phyloP scores from a whole-genome alignment of 768 basidiomycete species.

The Tricholoma bakamatsutake region DNA sequence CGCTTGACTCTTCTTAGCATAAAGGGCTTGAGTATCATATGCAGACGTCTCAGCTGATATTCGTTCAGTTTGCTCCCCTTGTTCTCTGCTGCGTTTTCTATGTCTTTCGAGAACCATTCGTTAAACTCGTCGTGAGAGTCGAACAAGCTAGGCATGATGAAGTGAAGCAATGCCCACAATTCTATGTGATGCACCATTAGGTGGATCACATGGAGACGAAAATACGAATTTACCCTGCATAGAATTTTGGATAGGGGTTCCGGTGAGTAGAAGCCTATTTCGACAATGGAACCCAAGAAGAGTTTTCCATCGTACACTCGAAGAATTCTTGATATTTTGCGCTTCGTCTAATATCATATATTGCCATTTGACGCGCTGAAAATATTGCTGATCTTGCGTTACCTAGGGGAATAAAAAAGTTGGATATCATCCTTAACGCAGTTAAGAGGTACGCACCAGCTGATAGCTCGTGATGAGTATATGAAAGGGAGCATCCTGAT shows the following conservation, averaged over 20 bases:
- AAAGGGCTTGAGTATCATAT: conserved; percentile 99
- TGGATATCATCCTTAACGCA: background rate
- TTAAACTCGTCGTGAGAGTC: conserved; percentile 99
- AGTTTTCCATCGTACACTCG: conserved; percentile 96
- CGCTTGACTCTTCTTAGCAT: conserved; percentile 97
- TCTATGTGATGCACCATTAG: conserved; percentile 41
- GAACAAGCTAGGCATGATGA: conserved; percentile 99
- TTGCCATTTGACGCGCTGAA: conserved; percentile 97
- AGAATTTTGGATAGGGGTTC: conserved; percentile 98
- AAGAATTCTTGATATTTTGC: conserved; percentile 98
- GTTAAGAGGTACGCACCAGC: conserved; percentile 46
- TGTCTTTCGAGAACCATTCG: conserved; percentile 99
- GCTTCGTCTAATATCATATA: conserved; percentile 99
- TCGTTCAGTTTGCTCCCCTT: conserved; percentile 90
- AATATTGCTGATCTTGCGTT: conserved; percentile 96
- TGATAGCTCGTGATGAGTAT: conserved; percentile 97
- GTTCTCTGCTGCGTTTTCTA: conserved; percentile 91
- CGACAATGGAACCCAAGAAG: conserved; percentile 93
- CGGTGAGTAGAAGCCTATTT: conserved; percentile 90
- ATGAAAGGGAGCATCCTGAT: conserved; percentile 94
- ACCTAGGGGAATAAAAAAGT: conserved; percentile 41
- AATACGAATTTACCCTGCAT: conserved; percentile 77
- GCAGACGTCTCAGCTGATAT: conserved; percentile 88
- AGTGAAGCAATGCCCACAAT: conserved; percentile 96
- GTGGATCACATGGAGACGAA: background rate